phyloP scores from a whole-genome alignment of 495 filamentous ascomycete species.

The Acidomyces sp. region DNA sequence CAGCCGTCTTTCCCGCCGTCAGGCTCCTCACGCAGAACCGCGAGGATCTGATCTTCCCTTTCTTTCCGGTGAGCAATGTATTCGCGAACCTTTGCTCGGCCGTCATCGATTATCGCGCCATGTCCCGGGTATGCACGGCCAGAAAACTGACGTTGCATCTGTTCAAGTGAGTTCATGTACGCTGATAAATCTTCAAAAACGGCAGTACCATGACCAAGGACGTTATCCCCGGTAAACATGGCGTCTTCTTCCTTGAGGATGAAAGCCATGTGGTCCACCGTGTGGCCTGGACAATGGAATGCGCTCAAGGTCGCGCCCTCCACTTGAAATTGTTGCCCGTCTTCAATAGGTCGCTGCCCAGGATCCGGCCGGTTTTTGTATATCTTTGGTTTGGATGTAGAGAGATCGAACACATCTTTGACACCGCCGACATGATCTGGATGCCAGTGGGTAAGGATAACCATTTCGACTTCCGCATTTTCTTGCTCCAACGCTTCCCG shows the following conservation, averaged over 20 bases:
- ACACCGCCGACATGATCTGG: slow-evolving; percentile 71
- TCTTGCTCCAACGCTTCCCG: slow-evolving; percentile 50
- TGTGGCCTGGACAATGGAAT: slow-evolving; percentile 72
- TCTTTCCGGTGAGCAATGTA: slow-evolving; percentile 70
- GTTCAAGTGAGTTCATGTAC: slow-evolving; percentile 61
- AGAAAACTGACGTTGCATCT: slow-evolving; percentile 48
- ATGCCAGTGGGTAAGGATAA: slow-evolving; percentile 84
- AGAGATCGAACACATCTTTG: slow-evolving; percentile 43
- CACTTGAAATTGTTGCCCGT: slow-evolving; percentile 60
- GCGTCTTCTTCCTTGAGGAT: slow-evolving; percentile 57
- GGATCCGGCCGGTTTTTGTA: slow-evolving; percentile 38
- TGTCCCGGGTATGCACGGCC: slow-evolving; percentile 84
- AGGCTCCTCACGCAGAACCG: slow-evolving; percentile 41
- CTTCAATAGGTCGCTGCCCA: slow-evolving; percentile 29
- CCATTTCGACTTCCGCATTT: slow-evolving; percentile 46
- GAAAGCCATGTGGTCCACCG: slow-evolving; percentile 64
- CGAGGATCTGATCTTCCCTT: slow-evolving; percentile 70
- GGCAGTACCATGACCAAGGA: slow-evolving; percentile 83
- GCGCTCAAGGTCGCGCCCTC: slow-evolving; percentile 68
- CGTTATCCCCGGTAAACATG: slow-evolving; percentile 89
- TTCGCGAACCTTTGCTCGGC: slow-evolving; percentile 50
- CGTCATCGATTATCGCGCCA: slow-evolving; percentile 60
- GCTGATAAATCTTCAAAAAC: slow-evolving; percentile 72
- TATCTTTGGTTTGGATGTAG: slow-evolving; percentile 38
- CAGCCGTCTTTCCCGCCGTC: slow-evolving; percentile 32